A percentile compares a stretch with the other conserved stretches of the same genome.
phyloP scores from a whole-genome alignment of 108 stramenopile species.

The Fragilariopsis cylindrus region DNA sequence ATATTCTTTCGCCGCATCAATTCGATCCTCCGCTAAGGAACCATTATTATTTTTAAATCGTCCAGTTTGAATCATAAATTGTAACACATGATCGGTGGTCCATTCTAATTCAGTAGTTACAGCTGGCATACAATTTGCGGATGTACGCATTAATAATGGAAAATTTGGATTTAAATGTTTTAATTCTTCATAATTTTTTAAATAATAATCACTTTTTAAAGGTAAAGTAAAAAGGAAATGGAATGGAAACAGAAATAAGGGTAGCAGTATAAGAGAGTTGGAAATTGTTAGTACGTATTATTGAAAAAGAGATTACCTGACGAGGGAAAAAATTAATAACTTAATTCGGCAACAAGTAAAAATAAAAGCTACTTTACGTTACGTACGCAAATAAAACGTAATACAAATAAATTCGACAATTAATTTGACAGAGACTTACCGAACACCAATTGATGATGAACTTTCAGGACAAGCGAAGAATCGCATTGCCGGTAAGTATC shows the following conservation, averaged over 20 bases:
- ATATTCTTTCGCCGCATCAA: conserved; percentile 75
- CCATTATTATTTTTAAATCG: conserved; percentile 77
- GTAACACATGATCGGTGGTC: conserved; percentile 77
- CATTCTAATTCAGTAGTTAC: conserved; percentile 82
- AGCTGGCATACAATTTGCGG: conserved; percentile 86
- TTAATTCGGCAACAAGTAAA: background rate
- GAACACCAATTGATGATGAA: conserved; percentile 80
- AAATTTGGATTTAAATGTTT: conserved; percentile 82
- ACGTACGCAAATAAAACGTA: too few relatives aligned
- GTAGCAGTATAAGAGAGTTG: too few relatives aligned
- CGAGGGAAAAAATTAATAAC: background rate
- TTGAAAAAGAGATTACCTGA: too few relatives aligned
- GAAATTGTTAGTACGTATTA: too few relatives aligned
- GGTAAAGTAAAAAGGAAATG: background rate
- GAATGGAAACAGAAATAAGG: conserved; percentile 2
- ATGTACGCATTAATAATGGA: conserved; percentile 75
- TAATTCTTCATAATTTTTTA: conserved; percentile 75
- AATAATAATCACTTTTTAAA: conserved; percentile 58
- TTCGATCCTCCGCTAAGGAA: conserved; percentile 64
- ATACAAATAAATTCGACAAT: too few relatives aligned
- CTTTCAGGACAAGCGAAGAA: conserved; percentile 87
- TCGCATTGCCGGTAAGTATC: conserved; percentile 76
- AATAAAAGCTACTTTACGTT: too few relatives aligned
- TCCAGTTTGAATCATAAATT: conserved; percentile 82
- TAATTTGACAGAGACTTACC: conserved; percentile 50